Percentiles rank a stretch among this genome's conserved stretches.
Conservation (phyloP, 1,139 yeast genomes). For the Sugiyamaella japonica region DNA sequence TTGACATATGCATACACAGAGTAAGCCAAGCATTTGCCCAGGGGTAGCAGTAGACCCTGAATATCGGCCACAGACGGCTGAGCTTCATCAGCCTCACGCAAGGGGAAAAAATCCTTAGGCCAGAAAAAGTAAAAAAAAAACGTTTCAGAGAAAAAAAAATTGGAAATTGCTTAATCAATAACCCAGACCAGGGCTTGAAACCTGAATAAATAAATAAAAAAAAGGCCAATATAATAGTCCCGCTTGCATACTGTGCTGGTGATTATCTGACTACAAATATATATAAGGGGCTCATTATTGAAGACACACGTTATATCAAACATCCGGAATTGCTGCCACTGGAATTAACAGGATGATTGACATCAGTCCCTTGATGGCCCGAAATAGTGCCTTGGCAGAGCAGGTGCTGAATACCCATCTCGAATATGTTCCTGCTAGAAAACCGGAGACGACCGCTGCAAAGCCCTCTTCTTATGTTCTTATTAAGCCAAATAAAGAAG, state of each 20-base stretch:
- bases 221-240: too few species aligned
- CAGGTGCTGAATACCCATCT: slow-evolving; percentile 60
- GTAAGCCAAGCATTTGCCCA: too few species aligned
- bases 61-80: background rate
- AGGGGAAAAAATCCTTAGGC: background rate
- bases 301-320: background rate
- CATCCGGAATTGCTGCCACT: background rate
- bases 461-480: slow-evolving; percentile 31
- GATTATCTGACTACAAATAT: too few species aligned
- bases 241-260: too few species aligned
- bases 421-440: slow-evolving; percentile 55
- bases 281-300: background rate
- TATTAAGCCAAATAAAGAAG: slow-evolving; percentile 22
- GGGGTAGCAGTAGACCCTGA: slow-evolving; percentile 6
- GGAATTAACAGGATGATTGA: slow-evolving; percentile 8
- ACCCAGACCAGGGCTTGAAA: too few species aligned
- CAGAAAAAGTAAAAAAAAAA: background rate
- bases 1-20: slow-evolving; percentile 2
- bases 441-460: slow-evolving; percentile 43
- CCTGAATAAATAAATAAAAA: too few species aligned
- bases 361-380: slow-evolving; percentile 13
- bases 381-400: slow-evolving; percentile 43
- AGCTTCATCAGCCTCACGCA: background rate
- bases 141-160: background rate
- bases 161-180: background rate